These are phyloP conservation scores for grape (Vitis vinifera) DNA, from an alignment of 164 flowering plant species.

Conservation along the genomic window DNA sequence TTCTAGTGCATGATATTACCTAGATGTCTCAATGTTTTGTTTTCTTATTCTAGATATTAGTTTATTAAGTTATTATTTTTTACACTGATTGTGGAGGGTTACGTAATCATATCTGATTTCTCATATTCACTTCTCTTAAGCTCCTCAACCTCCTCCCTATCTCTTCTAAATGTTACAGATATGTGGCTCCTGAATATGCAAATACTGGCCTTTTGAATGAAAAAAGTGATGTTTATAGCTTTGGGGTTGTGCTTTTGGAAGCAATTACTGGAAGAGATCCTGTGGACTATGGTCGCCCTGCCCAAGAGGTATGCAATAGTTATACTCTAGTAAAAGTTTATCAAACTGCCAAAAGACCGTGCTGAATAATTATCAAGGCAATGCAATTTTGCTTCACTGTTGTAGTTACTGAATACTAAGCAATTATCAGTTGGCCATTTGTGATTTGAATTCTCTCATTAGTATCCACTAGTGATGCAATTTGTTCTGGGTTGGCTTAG, in stretches of 20 bases:
- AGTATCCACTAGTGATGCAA: not conserved
- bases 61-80: not conserved
- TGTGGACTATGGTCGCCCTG: slow-evolving; percentile 78
- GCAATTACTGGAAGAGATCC: slow-evolving; percentile 85
- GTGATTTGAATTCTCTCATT: not conserved
- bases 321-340: not conserved
- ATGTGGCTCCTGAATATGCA: slow-evolving; percentile 81
- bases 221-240: slow-evolving; percentile 82
- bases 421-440: not conserved
- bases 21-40: not conserved
- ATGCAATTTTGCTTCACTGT: not conserved
- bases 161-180: slow-evolving; percentile 28
- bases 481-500: too few relatives aligned
- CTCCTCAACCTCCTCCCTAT: not conserved
- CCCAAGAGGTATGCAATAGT: slow-evolving; percentile 48
- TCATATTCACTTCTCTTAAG: not conserved
- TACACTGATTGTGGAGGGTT: not conserved
- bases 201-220: slow-evolving; percentile 80
- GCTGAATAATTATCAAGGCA: not conserved
- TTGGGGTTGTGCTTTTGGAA: slow-evolving; percentile 71
- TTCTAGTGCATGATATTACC: not conserved
- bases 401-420: not conserved
- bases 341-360: not conserved
- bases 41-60: too few relatives aligned
- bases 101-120: not conserved